Base-by-base conservation (phyloP, 345 rosid species). In the Erysimum cheiranthoides region DNA sequence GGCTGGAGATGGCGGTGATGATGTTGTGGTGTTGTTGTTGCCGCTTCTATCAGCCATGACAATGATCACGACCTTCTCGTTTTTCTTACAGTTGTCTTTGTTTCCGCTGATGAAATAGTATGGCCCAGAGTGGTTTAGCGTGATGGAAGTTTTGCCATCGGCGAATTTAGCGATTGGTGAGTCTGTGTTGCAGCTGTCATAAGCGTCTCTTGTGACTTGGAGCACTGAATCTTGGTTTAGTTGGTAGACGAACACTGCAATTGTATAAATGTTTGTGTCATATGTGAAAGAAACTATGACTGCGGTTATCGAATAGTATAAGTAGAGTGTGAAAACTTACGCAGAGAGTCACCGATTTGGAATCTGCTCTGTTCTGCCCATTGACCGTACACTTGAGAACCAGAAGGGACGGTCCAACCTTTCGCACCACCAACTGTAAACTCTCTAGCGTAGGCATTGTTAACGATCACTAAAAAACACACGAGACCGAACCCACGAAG, bases 321-420 rank as follows among this genome's bases (percentile, higher is more conserved):
- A 57, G 61, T 57, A 21, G 11, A 38, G 16, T 8, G 21, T 32
- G n/a, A 11, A 43, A 74, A 81, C 87, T 70, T 86, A 92, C 99
- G 68, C 0, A 95, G 62, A 14, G 96, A 81, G 84, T 96, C 99
- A 8, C 96, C 94, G 21, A 81, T 79, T 71, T 84, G 96, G 81
- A 96, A 92, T 53, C 99, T 82, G 77, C 61, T 87, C 3, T 18
- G 77, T 46, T 89, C 87, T 11, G 98, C 98, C 99, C 99, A 92
- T 39, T 85, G 85, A 68, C 76, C 78, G 27, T 81, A 85, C 66
- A 31, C 69, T 39, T 71, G 70, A 11, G 83, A 39, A 40, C 86
- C 81, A 12, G 83, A 57, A 13, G 86, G 87, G 34, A 85, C 81
- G 10, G 79, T 73, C 99, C 99, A 96, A 2, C 90, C 89, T 10